phyloP scores from a whole-genome alignment of 208 protist species.

The Trypanosoma melophagium region DNA sequence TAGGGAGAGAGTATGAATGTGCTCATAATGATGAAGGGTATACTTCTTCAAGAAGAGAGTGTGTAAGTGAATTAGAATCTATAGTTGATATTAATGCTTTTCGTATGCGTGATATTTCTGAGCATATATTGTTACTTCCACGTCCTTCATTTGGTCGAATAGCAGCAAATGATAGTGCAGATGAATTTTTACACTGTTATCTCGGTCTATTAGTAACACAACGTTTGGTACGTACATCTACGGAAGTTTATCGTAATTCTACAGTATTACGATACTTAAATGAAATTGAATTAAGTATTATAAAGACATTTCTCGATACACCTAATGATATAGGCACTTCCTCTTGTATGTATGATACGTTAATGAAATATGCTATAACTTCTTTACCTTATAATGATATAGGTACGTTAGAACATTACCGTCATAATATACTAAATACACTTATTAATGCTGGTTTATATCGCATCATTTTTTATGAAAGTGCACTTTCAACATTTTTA shows the following conservation, averaged over 20 bases:
- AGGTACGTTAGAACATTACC: neutral
- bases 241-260: constrained; percentile 9
- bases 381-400: constrained; percentile 16
- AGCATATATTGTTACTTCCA: constrained; percentile 11
- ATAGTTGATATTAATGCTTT: constrained; percentile 14
- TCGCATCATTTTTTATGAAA: constrained; percentile 39
- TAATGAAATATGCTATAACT: constrained; percentile 29
- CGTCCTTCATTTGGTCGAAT: constrained; percentile 27
- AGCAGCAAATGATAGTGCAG: constrained; percentile 31
- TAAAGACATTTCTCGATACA: constrained; percentile 39
- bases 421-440: constrained; percentile 23
- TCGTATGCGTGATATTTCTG: constrained; percentile 20
- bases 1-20: constrained; percentile 20
- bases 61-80: constrained; percentile 1
- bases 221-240: constrained; percentile 21
- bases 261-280: constrained; percentile 5
- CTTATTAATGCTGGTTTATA: constrained; percentile 49
- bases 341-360: constrained; percentile 26
- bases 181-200: constrained; percentile 66
- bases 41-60: neutral
- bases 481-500: constrained; percentile 31
- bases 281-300: constrained; percentile 28
- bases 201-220: constrained; percentile 45
- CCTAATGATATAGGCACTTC: constrained; percentile 7
- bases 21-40: constrained; percentile 5